phyloP scores from a whole-genome alignment of 2,329 filamentous ascomycete genomes.

The Chaetoscypha palmicola region DNA sequence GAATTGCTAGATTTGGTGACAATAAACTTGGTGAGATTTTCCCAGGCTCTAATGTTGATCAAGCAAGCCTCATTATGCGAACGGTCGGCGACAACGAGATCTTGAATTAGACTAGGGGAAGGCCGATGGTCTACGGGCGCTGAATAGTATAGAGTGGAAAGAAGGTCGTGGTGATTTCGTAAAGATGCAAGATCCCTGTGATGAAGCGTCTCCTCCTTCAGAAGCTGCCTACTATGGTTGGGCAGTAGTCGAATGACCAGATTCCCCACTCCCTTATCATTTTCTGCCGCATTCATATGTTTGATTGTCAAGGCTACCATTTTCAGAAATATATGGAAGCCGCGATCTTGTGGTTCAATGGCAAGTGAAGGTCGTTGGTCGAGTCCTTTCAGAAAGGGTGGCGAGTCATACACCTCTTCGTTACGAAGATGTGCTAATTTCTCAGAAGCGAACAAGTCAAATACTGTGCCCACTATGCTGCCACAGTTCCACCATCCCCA shows the following conservation, averaged over 20 bases:
- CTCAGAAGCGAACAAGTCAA: slow-evolving; percentile 61
- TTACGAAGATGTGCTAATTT: slow-evolving; percentile 56
- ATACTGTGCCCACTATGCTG: slow-evolving; percentile 50
- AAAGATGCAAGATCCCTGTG: slow-evolving; percentile 56
- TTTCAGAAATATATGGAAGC: slow-evolving; percentile 63
- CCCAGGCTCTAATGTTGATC: slow-evolving; percentile 58
- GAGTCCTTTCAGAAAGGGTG: slow-evolving; percentile 53
- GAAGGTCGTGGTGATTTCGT: slow-evolving; percentile 61
- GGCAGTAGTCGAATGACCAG: slow-evolving; percentile 55
- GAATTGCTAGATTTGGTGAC: slow-evolving; percentile 39
- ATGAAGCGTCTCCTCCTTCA: slow-evolving; percentile 54
- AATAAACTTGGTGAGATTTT: slow-evolving; percentile 53
- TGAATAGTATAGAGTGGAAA: slow-evolving; percentile 61
- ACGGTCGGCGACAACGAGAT: slow-evolving; percentile 49
- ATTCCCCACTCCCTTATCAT: slow-evolving; percentile 53
- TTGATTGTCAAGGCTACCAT: slow-evolving; percentile 51
- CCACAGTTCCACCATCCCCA: slow-evolving; percentile 59
- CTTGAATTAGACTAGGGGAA: slow-evolving; percentile 47
- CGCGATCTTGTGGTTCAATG: slow-evolving; percentile 49
- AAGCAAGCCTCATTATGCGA: slow-evolving; percentile 62
- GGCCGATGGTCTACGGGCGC: slow-evolving; percentile 49
- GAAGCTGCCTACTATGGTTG: slow-evolving; percentile 58
- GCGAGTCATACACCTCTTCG: slow-evolving; percentile 55
- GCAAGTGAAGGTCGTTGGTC: slow-evolving; percentile 37
- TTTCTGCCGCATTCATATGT: slow-evolving; percentile 40